Base-by-base conservation (phyloP, 331 rosid genomes). In the Malus hybrid region DNA sequence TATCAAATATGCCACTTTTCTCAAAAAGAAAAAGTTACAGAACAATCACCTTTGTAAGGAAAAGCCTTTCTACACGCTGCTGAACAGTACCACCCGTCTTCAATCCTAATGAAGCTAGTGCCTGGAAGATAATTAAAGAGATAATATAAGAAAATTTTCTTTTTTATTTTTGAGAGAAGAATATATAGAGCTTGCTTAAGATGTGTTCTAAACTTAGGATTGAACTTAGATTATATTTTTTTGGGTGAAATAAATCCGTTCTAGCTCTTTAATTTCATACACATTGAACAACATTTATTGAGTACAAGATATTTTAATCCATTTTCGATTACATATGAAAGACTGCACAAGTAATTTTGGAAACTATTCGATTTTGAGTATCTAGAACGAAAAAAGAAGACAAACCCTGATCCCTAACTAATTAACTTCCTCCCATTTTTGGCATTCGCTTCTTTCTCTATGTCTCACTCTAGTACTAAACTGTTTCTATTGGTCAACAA, bases 81-180 rank as follows among this genome's bases (percentile, higher is more conserved):
- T 90, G 93, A 75, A 90, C 76, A 29, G 97, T 94, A 60, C 98
- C 98, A 31, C 98, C 98, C 8, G 85, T 82, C 86, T 94, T 94
- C 61, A 94, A 90, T 73, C 95, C 97, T 73, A 91, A 69, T 16
- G 85, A 90, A 65, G 87, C 85, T 74, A 93, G 76, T 76, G 97
- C 97, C 97, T 93, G 78, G 79, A 72, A 81, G 10, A 44, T 28
- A 70, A 34, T 69, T 44, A 57, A 55, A 73, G 70, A 50, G 74
- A 59, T 64, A 29, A 77, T 79, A 65, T 48, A 55, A 67, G n/a
- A 48, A 76, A 65, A 61, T 34, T 69, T 18, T 55, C 20, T 22
- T 48, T 34, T 11, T 6, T 22, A 22, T 22, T 27, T 27, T n/a
- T n/a, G 15, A 57, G 29, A 42, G 24, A 66, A 7, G 6, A 79